Evolutionary conservation across 257 asterid genomes (phyloP).

Genomic region (Schizonepeta tenuifolia): DNA sequence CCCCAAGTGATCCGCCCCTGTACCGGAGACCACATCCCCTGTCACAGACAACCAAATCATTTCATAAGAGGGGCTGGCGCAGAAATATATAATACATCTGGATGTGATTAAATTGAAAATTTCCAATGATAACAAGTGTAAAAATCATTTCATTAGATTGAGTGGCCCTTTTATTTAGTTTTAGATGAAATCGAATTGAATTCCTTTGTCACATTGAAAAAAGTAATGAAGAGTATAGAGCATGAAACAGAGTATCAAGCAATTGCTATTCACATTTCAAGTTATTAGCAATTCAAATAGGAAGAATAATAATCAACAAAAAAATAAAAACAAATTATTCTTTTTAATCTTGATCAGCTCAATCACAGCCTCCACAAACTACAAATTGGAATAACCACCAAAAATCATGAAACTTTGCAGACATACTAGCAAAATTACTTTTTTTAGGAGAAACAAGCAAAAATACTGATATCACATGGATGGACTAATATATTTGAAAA

Average conservation of each 20-base stretch:
- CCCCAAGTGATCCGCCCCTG: slow-evolving; percentile 80
- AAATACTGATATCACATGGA: not conserved
- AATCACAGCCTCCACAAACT: not conserved
- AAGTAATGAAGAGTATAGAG: no score
- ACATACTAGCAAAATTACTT: not conserved
- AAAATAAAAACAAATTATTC: no score
- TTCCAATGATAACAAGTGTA: no score
- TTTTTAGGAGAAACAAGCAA: no score
- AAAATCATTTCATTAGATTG: no score
- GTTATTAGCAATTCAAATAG: no score
- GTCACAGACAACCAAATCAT: slow-evolving; percentile 4
- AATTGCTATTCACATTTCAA: no score
- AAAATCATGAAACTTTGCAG: not conserved
- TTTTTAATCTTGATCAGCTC: not conserved
- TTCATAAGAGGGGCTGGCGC: no score
- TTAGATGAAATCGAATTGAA: not conserved
- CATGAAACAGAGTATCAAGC: no score
- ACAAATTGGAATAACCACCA: not conserved
- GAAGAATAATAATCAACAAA: no score
- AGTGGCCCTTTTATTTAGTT: not conserved
- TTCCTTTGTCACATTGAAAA: not conserved
- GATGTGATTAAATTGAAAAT: no score
- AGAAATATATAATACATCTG: no score
- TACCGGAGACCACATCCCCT: slow-evolving; percentile 96
- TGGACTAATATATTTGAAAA: not conserved